Base-by-base conservation (phyloP, 495 filamentous ascomycete genomes). In the Trichoderma asperelloides region DNA sequence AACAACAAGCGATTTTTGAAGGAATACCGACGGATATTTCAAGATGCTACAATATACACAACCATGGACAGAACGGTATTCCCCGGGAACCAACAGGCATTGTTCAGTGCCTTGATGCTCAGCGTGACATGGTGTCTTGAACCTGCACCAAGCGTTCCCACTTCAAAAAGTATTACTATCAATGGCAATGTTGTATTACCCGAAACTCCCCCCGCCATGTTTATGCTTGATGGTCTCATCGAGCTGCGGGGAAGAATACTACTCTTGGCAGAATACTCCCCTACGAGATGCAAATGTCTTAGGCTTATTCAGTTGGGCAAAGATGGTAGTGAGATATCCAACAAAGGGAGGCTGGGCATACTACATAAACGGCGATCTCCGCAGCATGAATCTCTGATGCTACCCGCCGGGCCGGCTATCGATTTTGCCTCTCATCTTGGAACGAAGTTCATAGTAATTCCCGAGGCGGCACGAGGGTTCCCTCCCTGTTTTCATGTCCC, bases 21-120 rank as follows among this genome's bases (percentile, higher is more conserved):
- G 55, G 13, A 16, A 28, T 60, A 60, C 55, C 55, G 55, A 60
- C 55, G 55, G 55, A 28, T 60, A 60, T 60, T 60, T 60, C 8
- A 0, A 18, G 13, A 23, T 11, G 16, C 11, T 27, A 30, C 55
- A 0, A 27, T 2, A 0, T 15, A 60, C 16, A 23, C 55, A 60
- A 30, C 16, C 55, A 28, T 30, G 55, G 13, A 11, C 3, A 30
- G 11, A 25, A 30, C 16, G 23, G 25, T 7, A 30, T 60, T 37
- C 55, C 16, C 25, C 55, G 28, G 25, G 55, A 30, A 60, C 55
- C 27, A 60, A 60, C 55, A 60, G 7, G 8, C 25, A 47, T 47
- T 15, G n/a, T 30, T 30, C 8, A 60, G 11, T 1, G 55, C 27
- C 55, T 15, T 28, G 18, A 18, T 45, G 55, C 5, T 60, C 12